Evolutionary conservation across 768 basidiomycete genomes (phyloP).

Genomic region (Lyophyllum semitale): DNA sequence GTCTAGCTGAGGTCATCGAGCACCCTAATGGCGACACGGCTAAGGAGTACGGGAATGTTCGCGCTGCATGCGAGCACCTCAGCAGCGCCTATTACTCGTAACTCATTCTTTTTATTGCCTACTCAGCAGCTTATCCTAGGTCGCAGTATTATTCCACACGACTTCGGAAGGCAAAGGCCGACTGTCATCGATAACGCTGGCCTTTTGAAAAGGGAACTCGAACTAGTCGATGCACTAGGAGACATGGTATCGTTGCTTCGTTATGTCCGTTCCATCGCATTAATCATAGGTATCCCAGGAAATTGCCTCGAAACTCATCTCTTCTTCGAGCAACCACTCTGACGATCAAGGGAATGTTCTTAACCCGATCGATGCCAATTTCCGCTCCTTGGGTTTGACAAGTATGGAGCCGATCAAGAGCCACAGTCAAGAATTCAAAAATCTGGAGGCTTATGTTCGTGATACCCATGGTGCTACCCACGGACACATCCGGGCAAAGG

Average conservation of each 20-base stretch:
- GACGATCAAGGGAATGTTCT: constrained; percentile 49
- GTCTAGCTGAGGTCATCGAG: constrained; percentile 46
- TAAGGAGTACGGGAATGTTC: constrained; percentile 35
- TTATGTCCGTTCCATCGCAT: background rate
- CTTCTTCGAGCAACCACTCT: constrained; percentile 31
- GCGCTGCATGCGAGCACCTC: constrained; percentile 45
- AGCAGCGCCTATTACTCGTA: constrained; percentile 61
- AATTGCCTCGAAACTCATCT: constrained; percentile 59
- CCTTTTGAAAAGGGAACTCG: constrained; percentile 53
- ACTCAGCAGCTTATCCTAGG: background rate
- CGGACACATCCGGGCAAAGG: constrained; percentile 38
- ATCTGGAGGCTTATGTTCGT: constrained; percentile 46
- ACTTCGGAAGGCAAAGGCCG: constrained; percentile 54
- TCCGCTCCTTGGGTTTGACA: constrained; percentile 52
- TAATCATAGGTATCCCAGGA: constrained; percentile 34
- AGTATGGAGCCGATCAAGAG: constrained; percentile 48
- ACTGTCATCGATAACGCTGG: constrained; percentile 38
- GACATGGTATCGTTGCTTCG: constrained; percentile 48
- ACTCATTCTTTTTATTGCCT: constrained; percentile 13
- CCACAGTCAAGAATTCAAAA: constrained; percentile 45
- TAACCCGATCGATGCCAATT: constrained; percentile 59
- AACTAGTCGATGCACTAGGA: constrained; percentile 64
- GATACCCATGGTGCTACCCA: constrained; percentile 64
- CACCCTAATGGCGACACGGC: constrained; percentile 43
- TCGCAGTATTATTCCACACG: constrained; percentile 59